Conservation (phyloP, 2,329 filamentous ascomycete genomes). For the Neoarthrinium moseri region DNA sequence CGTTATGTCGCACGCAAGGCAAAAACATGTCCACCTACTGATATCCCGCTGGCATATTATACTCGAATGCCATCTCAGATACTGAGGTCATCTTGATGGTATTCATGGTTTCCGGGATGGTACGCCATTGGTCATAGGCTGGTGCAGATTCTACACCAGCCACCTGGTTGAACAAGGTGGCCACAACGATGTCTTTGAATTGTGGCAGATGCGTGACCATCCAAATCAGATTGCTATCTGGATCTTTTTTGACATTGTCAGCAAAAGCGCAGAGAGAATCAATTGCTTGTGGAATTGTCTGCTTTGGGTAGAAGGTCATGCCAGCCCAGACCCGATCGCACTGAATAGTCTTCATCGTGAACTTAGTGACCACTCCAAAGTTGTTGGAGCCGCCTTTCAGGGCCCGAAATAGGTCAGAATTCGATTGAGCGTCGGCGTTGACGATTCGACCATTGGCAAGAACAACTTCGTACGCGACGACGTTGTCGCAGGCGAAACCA, state of each 20-base stretch:
- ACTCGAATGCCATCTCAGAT: conserved; percentile 16
- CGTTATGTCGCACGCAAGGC: too few species aligned
- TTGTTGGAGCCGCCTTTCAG: conserved; percentile 44
- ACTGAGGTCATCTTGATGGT: conserved; percentile 17
- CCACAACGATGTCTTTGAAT: conserved; percentile 15
- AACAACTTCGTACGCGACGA: conserved; percentile 4
- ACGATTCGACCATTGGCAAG: conserved; percentile 7
- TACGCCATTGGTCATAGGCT: conserved; percentile 16
- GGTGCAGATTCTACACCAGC: conserved; percentile 15
- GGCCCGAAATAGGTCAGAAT: conserved; percentile 38
- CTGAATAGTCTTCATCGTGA: conserved; percentile 24
- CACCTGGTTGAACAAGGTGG: conserved; percentile 14
- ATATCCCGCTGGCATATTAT: conserved; percentile 13
- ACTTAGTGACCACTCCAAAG: conserved; percentile 12
- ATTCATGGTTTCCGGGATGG: conserved; percentile 14
- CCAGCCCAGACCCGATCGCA: conserved; percentile 21
- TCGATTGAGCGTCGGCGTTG: neutral
- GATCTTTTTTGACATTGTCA: conserved; percentile 12
- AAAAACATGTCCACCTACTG: conserved; percentile 10
- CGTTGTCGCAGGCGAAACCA: conserved; percentile 8
- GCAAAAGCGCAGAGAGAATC: conserved; percentile 12
- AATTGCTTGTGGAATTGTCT: conserved; percentile 10
- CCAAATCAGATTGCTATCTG: conserved; percentile 17
- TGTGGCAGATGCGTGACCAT: conserved; percentile 17
- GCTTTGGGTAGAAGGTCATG: conserved; percentile 15